phyloP scores from a whole-genome alignment of 108 stramenopile genomes.

The Chaetoceros tenuissimus region DNA sequence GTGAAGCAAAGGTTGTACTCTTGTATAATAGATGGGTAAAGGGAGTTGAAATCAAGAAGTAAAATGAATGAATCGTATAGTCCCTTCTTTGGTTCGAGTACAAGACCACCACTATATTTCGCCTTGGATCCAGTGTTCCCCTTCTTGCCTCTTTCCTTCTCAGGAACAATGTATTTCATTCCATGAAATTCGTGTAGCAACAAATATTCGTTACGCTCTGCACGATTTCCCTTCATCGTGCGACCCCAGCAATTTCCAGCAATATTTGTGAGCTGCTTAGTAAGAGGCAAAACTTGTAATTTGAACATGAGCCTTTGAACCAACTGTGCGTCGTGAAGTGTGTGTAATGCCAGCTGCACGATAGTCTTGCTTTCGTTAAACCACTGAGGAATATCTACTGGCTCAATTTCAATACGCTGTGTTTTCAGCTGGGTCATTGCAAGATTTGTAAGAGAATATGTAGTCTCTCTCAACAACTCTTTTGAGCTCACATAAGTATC shows the following conservation, averaged over 20 bases:
- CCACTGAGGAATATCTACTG: conserved; percentile 84
- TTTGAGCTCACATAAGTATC: conserved; percentile 94
- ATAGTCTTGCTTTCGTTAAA: conserved; percentile 63
- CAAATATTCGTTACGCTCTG: conserved; percentile 98
- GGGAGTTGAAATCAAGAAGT: conserved; percentile 96
- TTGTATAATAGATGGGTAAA: conserved; percentile 98
- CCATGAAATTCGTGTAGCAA: conserved; percentile 98
- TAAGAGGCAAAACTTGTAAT: conserved; percentile 94
- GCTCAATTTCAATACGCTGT: conserved; percentile 79
- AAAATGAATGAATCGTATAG: conserved; percentile 98
- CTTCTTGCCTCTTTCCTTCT: conserved; percentile 44
- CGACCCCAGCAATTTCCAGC: conserved; percentile 95
- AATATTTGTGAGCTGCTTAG: conserved; percentile 94
- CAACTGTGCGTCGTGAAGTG: conserved; percentile 85
- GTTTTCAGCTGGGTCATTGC: conserved; percentile 77
- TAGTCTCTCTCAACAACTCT: conserved; percentile 92
- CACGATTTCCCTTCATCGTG: conserved; percentile 93
- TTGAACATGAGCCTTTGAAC: conserved; percentile 90
- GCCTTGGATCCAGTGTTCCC: conserved; percentile 59
- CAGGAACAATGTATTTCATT: conserved; percentile 91
- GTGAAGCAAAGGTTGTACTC: conserved; percentile 99
- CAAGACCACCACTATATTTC: conserved; percentile 96
- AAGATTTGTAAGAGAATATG: conserved; percentile 86
- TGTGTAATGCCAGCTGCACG: conserved; percentile 81
- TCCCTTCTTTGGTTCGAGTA: conserved; percentile 99